Conservation (phyloP, 306 rosid species). For the Amphicarpaea edgeworthii region DNA sequence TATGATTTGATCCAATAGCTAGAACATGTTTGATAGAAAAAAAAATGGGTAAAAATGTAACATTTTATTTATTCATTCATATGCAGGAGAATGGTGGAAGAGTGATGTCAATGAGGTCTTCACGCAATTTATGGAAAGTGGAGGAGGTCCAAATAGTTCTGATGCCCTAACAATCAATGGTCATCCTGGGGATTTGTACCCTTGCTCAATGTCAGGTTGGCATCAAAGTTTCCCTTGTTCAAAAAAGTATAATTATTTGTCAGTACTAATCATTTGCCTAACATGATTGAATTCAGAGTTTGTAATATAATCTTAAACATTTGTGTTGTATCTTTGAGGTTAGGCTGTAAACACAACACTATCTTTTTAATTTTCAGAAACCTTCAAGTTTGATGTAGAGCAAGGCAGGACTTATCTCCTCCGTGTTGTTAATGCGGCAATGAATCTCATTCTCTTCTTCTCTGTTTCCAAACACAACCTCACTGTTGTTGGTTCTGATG, state of each 20-base stretch:
- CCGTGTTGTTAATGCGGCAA: slow-evolving; percentile 52
- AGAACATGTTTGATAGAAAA: neutral
- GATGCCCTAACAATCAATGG: too few relatives aligned
- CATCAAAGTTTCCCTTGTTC: slow-evolving; percentile 18
- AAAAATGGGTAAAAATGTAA: neutral
- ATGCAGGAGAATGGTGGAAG: slow-evolving; percentile 72
- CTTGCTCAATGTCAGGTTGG: slow-evolving; percentile 44
- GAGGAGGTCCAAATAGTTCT: too few relatives aligned
- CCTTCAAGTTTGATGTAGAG: slow-evolving; percentile 52
- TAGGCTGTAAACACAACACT: too few relatives aligned
- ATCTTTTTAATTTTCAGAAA: slow-evolving; percentile 34
- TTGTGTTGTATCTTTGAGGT: neutral
- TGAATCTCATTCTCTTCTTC: slow-evolving; percentile 57
- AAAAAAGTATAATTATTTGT: too few relatives aligned
- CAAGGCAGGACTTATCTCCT: slow-evolving; percentile 57
- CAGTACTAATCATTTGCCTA: neutral
- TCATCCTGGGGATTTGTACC: neutral
- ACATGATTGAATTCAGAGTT: too few relatives aligned
- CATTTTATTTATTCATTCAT: neutral
- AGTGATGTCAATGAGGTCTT: slow-evolving; percentile 47
- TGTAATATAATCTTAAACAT: neutral
- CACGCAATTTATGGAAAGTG: slow-evolving; percentile 10
- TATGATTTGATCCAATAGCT: slow-evolving; percentile 9
- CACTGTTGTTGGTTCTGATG: slow-evolving; percentile 58
- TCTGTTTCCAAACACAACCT: slow-evolving; percentile 56